Percentiles rank a stretch among this genome's conserved stretches.
phyloP scores from a whole-genome alignment of 73 alveolate species.

The Halteria grandinella region DNA sequence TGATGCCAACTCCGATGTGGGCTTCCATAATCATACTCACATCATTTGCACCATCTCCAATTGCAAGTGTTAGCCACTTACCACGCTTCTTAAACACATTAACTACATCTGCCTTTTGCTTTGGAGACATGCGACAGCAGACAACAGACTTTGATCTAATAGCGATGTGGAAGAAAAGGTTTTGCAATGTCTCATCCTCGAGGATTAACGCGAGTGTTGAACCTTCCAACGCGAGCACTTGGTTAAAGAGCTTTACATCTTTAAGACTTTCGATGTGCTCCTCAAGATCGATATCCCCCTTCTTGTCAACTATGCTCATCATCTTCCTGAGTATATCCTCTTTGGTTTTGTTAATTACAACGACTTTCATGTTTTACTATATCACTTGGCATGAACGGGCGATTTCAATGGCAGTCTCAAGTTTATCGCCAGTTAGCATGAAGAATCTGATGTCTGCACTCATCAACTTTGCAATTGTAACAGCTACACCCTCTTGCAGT shows the following conservation, averaged over 20 bases:
- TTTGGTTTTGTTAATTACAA: slow-evolving; percentile 43
- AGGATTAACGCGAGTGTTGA: slow-evolving; percentile 65
- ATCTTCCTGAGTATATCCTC: slow-evolving; percentile 68
- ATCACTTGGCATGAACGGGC: slow-evolving; percentile 83
- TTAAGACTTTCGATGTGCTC: no score
- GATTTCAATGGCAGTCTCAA: slow-evolving; percentile 92
- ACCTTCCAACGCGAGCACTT: slow-evolving; percentile 85
- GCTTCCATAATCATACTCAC: slow-evolving; percentile 94
- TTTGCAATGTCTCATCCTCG: neutral
- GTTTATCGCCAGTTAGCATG: slow-evolving; percentile 96
- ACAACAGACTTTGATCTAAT: slow-evolving; percentile 63
- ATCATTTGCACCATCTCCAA: slow-evolving; percentile 99
- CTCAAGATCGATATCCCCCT: slow-evolving; percentile 55
- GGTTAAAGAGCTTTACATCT: no score
- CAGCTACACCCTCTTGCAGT: slow-evolving; percentile 97
- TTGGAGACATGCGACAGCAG: slow-evolving; percentile 78
- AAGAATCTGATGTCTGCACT: slow-evolving; percentile 93
- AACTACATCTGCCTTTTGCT: slow-evolving; percentile 81
- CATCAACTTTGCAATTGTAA: slow-evolving; percentile 88
- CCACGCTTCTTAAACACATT: slow-evolving; percentile 50
- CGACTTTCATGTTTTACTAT: slow-evolving; percentile 67
- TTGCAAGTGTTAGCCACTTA: slow-evolving; percentile 61
- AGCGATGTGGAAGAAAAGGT: slow-evolving; percentile 56
- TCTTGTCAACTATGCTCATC: slow-evolving; percentile 44
- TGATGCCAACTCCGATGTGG: slow-evolving; percentile 82